These are phyloP conservation scores for Boletus speciosus DNA, from an alignment of 768 basidiomycete species.

Conservation along the genomic window DNA sequence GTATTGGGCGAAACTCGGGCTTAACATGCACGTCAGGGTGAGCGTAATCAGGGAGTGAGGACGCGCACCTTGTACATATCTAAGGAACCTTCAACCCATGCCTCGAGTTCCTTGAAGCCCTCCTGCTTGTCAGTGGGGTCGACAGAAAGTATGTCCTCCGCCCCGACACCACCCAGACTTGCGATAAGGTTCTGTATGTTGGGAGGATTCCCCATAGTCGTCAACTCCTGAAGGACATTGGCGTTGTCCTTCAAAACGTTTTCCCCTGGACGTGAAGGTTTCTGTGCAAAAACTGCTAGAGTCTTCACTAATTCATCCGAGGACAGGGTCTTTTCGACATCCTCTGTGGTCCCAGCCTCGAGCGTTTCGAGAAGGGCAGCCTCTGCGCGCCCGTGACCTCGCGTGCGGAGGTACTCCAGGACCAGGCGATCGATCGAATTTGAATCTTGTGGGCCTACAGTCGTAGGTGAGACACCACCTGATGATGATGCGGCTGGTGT, in stretches of 20 bases:
- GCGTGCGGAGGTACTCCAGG: constrained; percentile 45
- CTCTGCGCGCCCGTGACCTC: constrained; percentile 47
- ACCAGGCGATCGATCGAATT: constrained; percentile 39
- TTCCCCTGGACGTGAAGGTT: constrained; percentile 62
- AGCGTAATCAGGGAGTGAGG: background rate
- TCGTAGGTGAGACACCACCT: constrained; percentile 31
- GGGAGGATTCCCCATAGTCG: constrained; percentile 62
- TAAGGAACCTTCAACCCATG: constrained; percentile 86
- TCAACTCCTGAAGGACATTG: constrained; percentile 64
- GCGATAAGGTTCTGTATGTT: constrained; percentile 75
- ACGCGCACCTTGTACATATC: constrained; percentile 82
- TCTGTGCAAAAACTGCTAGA: constrained; percentile 67
- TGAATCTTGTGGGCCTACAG: constrained; percentile 27
- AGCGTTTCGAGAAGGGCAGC: constrained; percentile 40
- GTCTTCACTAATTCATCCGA: constrained; percentile 53
- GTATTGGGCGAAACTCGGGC: constrained; percentile 90
- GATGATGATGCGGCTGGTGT: constrained; percentile 37
- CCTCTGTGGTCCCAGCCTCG: constrained; percentile 31
- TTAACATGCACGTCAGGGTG: constrained; percentile 33
- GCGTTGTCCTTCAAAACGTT: constrained; percentile 66
- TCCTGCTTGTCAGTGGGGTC: constrained; percentile 86
- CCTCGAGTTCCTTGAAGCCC: constrained; percentile 80
- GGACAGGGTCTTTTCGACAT: constrained; percentile 37
- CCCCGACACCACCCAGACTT: constrained; percentile 73
- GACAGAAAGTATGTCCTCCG: constrained; percentile 75